These are phyloP conservation scores for Polysphondylium violaceum DNA, from an alignment of 78 protist species.

Conservation along the genomic window DNA sequence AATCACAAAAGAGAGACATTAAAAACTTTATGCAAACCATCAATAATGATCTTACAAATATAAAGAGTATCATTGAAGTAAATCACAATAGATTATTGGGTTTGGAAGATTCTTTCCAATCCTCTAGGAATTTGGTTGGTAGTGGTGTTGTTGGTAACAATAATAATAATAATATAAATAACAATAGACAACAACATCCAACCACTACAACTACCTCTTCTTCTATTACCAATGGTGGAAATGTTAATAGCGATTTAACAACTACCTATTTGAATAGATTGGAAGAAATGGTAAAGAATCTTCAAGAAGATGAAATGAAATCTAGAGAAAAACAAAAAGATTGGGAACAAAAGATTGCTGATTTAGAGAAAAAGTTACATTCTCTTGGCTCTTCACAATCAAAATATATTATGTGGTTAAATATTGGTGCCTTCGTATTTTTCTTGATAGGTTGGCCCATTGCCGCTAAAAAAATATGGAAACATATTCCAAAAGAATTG, in stretches of 20 bases:
- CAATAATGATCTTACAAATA: slow-evolving; percentile 31
- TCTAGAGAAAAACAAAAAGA: slow-evolving; percentile 65
- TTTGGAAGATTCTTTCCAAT: slow-evolving; percentile 25
- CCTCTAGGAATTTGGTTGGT: too few species aligned
- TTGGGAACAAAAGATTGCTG: slow-evolving; percentile 25
- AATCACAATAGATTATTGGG: slow-evolving; percentile 58
- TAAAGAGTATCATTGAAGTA: slow-evolving; percentile 57
- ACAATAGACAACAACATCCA: slow-evolving; percentile 5
- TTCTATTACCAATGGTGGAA: background rate
- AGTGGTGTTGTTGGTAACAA: too few species aligned
- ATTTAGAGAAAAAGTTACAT: slow-evolving; percentile 29
- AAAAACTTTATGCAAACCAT: slow-evolving; percentile 42
- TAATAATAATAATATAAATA: too few species aligned
- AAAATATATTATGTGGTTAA: slow-evolving; percentile 34
- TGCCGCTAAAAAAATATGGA: slow-evolving; percentile 41
- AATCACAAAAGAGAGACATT: slow-evolving; percentile 3
- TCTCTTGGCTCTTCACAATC: slow-evolving; percentile 10
- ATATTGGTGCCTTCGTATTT: slow-evolving; percentile 31
- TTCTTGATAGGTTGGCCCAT: slow-evolving; percentile 77
- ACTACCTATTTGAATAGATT: slow-evolving; percentile 26
- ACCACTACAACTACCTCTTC: background rate
- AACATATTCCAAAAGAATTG: too few species aligned
- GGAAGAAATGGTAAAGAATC: slow-evolving; percentile 62
- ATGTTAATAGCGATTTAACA: background rate
- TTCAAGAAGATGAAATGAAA: slow-evolving; percentile 57